Percentiles rank a stretch among this genome's conserved stretches.
phyloP scores from a whole-genome alignment of 768 basidiomycete species.

The Tricholoma flavovirens region DNA sequence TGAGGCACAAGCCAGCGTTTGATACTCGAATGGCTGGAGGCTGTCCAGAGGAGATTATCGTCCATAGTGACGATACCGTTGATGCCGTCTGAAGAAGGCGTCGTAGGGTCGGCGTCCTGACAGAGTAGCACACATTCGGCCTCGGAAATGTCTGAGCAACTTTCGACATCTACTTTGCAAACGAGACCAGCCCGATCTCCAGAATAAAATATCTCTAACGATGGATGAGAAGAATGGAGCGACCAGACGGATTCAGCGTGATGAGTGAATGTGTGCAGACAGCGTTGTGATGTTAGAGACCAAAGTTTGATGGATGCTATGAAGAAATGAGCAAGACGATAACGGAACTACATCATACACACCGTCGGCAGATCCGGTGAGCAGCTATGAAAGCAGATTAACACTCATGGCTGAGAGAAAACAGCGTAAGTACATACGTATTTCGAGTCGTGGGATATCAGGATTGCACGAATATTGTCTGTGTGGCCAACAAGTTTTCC shows the following conservation, averaged over 20 bases:
- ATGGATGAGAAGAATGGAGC: slow-evolving; percentile 80
- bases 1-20: slow-evolving; percentile 75
- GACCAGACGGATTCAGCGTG: slow-evolving; percentile 96
- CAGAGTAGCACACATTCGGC: slow-evolving; percentile 87
- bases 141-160: slow-evolving; percentile 72
- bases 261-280: slow-evolving; percentile 93
- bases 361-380: slow-evolving; percentile 82
- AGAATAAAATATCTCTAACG: slow-evolving; percentile 86
- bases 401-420: slow-evolving; percentile 2
- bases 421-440: slow-evolving; percentile 52
- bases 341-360: slow-evolving; percentile 8
- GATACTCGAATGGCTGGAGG: slow-evolving; percentile 75
- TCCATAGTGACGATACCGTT: slow-evolving; percentile 81
- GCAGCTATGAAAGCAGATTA: slow-evolving; percentile 39
- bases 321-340: slow-evolving; percentile 17
- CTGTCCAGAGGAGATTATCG: slow-evolving; percentile 86
- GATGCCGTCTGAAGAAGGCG: slow-evolving; percentile 47
- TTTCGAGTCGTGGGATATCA: slow-evolving; percentile 86
- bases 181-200: slow-evolving; percentile 90
- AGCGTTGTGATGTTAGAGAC: slow-evolving; percentile 85
- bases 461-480: slow-evolving; percentile 89
- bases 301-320: slow-evolving; percentile 85
- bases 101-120: slow-evolving; percentile 45
- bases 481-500: slow-evolving; percentile 94
- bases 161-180: slow-evolving; percentile 87